A percentile compares a stretch with the other conserved stretches of the same genome.
phyloP scores from a whole-genome alignment of 1,284 basidiomycete species.

The Pascua sp. region DNA sequence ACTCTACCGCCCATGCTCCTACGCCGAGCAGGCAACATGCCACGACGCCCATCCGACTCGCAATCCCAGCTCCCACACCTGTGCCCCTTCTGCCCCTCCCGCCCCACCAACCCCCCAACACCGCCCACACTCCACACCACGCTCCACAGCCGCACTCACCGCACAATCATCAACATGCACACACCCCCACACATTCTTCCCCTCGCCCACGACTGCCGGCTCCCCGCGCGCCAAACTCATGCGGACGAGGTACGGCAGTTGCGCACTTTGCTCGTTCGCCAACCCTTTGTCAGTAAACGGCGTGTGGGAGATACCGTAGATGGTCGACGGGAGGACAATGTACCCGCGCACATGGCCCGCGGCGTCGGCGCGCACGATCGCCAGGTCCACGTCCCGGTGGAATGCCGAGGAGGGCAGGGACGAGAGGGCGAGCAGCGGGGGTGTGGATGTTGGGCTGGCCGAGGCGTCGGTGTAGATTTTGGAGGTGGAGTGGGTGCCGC shows the following conservation, averaged over 20 bases:
- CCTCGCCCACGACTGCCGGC: slow-evolving; percentile 44
- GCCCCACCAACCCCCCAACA: too few relatives aligned
- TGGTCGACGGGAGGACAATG: slow-evolving; percentile 49
- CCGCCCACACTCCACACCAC: too few relatives aligned
- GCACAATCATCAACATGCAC: slow-evolving; percentile 23
- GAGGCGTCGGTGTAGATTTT: slow-evolving; percentile 40
- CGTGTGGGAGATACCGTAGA: slow-evolving; percentile 44
- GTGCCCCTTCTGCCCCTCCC: too few relatives aligned
- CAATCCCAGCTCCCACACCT: too few relatives aligned
- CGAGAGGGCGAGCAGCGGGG: slow-evolving; percentile 40
- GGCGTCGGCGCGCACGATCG: slow-evolving; percentile 43
- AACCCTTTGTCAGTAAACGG: slow-evolving; percentile 38
- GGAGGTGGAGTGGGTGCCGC: slow-evolving; percentile 13
- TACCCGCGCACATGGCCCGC: slow-evolving; percentile 41
- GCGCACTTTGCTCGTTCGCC: slow-evolving; percentile 35
- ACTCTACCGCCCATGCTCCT: too few relatives aligned
- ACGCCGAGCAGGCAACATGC: too few relatives aligned
- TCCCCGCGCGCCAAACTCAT: slow-evolving; percentile 39
- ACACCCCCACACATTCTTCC: slow-evolving; percentile 28
- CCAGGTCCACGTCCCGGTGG: slow-evolving; percentile 40
- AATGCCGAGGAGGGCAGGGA: slow-evolving; percentile 24
- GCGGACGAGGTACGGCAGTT: slow-evolving; percentile 41
- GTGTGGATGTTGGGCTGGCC: slow-evolving; percentile 23
- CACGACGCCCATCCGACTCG: too few relatives aligned
- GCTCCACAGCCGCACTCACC: slow-evolving; percentile 1